phyloP scores from a whole-genome alignment of 768 basidiomycete species.

The Lentinula aciculospora region DNA sequence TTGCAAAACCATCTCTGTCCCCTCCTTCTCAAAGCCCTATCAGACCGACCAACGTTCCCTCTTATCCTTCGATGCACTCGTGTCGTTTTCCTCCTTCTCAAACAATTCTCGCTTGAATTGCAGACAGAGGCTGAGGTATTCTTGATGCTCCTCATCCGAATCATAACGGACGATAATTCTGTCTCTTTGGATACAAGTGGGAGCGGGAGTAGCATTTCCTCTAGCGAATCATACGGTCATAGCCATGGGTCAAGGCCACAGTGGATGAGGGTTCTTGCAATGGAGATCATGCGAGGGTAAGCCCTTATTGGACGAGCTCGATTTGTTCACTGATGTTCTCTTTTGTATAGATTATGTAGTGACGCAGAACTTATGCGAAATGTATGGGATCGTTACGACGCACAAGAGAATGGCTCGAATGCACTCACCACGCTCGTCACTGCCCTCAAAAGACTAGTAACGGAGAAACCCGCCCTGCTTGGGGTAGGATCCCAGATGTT shows the following conservation, averaged over 20 bases:
- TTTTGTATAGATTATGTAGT: slow-evolving; percentile 53
- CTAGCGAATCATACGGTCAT: slow-evolving; percentile 18
- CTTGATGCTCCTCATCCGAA: slow-evolving; percentile 63
- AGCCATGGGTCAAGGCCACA: slow-evolving; percentile 42
- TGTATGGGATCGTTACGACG: slow-evolving; percentile 77
- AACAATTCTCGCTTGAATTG: slow-evolving; percentile 82
- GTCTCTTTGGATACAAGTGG: slow-evolving; percentile 4
- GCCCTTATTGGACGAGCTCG: slow-evolving; percentile 1
- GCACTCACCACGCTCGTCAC: slow-evolving; percentile 76
- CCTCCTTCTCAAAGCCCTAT: slow-evolving; percentile 78
- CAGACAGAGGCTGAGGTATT: slow-evolving; percentile 84
- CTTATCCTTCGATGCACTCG: slow-evolving; percentile 87
- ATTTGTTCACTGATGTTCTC: neutral
- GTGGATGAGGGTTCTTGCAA: slow-evolving; percentile 89
- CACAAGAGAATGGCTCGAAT: slow-evolving; percentile 54
- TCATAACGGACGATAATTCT: slow-evolving; percentile 48
- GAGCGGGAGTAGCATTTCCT: slow-evolving; percentile 13
- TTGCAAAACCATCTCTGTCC: slow-evolving; percentile 88
- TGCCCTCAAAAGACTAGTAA: slow-evolving; percentile 79
- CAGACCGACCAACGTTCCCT: slow-evolving; percentile 76
- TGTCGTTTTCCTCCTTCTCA: slow-evolving; percentile 88
- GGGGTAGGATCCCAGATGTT: slow-evolving; percentile 78
- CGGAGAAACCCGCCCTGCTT: slow-evolving; percentile 82
- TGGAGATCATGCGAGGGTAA: slow-evolving; percentile 90
- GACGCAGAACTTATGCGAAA: slow-evolving; percentile 75